Evolutionary conservation across 371 early-diverging fungal species (phyloP), one percentile per base, ranked within the genome.

Genomic region (Mucor sp.): DNA sequence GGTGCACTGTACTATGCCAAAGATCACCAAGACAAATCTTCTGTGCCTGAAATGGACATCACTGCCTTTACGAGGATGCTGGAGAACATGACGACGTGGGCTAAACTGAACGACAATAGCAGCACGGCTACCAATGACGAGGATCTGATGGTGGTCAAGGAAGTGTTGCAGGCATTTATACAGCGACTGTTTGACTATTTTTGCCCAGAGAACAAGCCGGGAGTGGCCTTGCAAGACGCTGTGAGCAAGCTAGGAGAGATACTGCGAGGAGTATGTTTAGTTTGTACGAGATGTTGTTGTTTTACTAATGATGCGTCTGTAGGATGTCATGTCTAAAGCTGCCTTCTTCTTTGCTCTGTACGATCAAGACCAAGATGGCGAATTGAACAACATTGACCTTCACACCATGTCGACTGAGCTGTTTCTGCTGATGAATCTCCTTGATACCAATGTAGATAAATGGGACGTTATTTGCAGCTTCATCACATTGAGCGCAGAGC

Each of bases 341-440:
- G 87, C 89, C 19, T 77, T 92, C 28, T 92, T 95, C 66, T 97
- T 96, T 70, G 79, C 89, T 12, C 70, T 95, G 66, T 95, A 95
- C 64, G 93, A 95, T 70, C 67, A 78, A 30, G 87, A 93, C 67
- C 72, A 78, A 37, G 88, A 93, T 62, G 90, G 87, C 3, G 68
- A 73, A 21, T 71, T 97, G 37, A 82, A 72, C 35, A 87, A 91
- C 48, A 86, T 90, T 44, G 94, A 96, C 64, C 79, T 95, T n/a
- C 82, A 93, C 63, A 85, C 85, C 55, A 82, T 96, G 75, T 91
- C 93, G 1, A 93, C 95, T 72, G 90, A 92, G 58, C 68, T 97
- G 11, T 83, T 94, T 23, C 92, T 90, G 71, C 68, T 95, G 4
- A 82, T 91, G 67, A 63, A 82, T 44, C 84, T 90, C 21, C 85